A percentile compares a stretch with the other conserved stretches of the same genome.
Evolutionary conservation across 176 grass and related monocot genomes (phyloP).

Genomic region (Musa schizocarpa): DNA sequence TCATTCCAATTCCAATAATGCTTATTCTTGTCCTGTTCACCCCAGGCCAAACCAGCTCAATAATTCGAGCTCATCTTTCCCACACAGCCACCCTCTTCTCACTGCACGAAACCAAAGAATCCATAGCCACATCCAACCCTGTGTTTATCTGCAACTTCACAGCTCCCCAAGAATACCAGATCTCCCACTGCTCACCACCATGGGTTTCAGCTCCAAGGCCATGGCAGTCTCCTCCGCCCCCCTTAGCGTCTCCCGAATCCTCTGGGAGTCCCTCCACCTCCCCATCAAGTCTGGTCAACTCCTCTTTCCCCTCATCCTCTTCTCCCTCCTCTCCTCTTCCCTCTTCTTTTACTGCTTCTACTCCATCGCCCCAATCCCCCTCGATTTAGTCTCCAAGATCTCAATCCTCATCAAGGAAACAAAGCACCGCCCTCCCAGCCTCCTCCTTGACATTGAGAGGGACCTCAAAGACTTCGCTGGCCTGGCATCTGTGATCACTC

Average conservation of each 20-base stretch:
- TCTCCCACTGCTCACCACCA: neutral
- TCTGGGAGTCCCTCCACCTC: constrained; percentile 24
- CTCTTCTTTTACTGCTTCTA: constrained; percentile 25
- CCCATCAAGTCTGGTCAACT: constrained; percentile 10
- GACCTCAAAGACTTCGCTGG: neutral
- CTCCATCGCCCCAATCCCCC: constrained; percentile 15
- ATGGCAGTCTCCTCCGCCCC: neutral
- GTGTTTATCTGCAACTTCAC: neutral
- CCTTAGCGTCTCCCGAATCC: constrained; percentile 18
- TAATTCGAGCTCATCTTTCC: no score
- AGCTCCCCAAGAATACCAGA: neutral
- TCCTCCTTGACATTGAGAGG: constrained; percentile 19
- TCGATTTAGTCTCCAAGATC: constrained; percentile 6
- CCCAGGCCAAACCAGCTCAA: no score
- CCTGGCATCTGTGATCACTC: neutral
- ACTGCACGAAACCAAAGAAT: no score
- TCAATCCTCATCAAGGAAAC: neutral
- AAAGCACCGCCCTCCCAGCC: neutral
- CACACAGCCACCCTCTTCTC: neutral
- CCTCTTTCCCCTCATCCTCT: constrained; percentile 26
- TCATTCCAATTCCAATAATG: no score
- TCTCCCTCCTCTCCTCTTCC: constrained; percentile 23
- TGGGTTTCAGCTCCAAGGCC: constrained; percentile 4
- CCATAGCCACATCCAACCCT: no score
- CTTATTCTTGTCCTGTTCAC: no score